A percentile compares a stretch with the other conserved stretches of the same genome.
Conservation (phyloP, 2,329 filamentous ascomycete genomes). For the Colletotrichum sp. region DNA sequence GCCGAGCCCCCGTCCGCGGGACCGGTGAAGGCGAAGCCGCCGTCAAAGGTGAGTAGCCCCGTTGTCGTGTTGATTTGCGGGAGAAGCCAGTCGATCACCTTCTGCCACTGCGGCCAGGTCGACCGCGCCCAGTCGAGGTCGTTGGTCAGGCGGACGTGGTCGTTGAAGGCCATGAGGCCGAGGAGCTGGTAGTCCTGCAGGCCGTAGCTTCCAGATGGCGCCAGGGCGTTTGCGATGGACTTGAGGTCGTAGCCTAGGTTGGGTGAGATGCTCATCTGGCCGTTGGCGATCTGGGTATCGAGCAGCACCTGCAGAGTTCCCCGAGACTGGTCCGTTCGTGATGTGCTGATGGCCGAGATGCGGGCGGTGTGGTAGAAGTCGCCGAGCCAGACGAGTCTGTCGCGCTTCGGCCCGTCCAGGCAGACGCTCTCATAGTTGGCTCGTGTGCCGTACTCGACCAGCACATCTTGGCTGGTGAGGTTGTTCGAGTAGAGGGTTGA, state of each 20-base stretch:
- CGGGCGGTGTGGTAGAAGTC: slow-evolving; percentile 51
- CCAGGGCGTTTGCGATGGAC: neutral
- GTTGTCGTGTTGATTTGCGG: slow-evolving; percentile 13
- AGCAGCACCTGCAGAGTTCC: slow-evolving; percentile 37
- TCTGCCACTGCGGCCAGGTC: slow-evolving; percentile 22
- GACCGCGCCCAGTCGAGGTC: slow-evolving; percentile 17
- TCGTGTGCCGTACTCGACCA: slow-evolving; percentile 41
- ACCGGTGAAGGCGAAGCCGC: slow-evolving; percentile 18
- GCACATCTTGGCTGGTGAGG: slow-evolving; percentile 27
- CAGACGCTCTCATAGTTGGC: slow-evolving; percentile 33
- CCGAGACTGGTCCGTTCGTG: slow-evolving; percentile 35
- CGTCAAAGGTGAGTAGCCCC: slow-evolving; percentile 16
- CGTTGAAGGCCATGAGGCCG: slow-evolving; percentile 17
- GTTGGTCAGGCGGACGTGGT: slow-evolving; percentile 21
- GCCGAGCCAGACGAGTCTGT: slow-evolving; percentile 65
- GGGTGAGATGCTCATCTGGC: slow-evolving; percentile 13
- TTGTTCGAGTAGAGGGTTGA: slow-evolving; percentile 36
- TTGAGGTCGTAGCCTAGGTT: slow-evolving; percentile 19
- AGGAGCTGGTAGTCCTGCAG: slow-evolving; percentile 26
- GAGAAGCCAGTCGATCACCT: slow-evolving; percentile 10
- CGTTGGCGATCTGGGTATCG: slow-evolving; percentile 13
- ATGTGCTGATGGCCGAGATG: slow-evolving; percentile 38
- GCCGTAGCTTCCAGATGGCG: neutral
- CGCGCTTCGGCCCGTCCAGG: slow-evolving; percentile 61
- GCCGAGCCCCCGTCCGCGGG: slow-evolving; percentile 15